Conservation (phyloP, 169 alveolate species). For the Toxoplasma gondii region DNA sequence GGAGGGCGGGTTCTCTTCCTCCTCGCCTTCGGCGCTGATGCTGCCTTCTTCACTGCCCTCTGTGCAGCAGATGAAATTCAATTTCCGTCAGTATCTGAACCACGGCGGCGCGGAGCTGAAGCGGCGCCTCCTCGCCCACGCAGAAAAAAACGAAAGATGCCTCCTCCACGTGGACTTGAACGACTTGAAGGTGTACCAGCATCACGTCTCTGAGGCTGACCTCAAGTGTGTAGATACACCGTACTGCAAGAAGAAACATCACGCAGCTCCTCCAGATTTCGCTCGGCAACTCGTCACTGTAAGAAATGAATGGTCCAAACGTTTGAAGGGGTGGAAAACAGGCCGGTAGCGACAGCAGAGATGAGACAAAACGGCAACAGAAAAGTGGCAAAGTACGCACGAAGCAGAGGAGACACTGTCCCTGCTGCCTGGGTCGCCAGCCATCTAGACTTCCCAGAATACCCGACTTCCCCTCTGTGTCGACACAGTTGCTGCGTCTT, state of each 20-base stretch:
- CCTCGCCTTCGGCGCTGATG: slow-evolving; percentile 13
- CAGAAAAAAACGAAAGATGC: slow-evolving; percentile 48
- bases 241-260: slow-evolving; percentile 58
- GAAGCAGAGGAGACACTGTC: no score
- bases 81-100: slow-evolving; percentile 69
- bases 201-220: slow-evolving; percentile 56
- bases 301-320: background rate
- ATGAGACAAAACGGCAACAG: no score
- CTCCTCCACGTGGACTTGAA: slow-evolving; percentile 52
- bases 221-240: slow-evolving; percentile 68
- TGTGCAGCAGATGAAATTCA: slow-evolving; percentile 49
- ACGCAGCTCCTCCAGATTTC: slow-evolving; percentile 67
- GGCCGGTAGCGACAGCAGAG: background rate
- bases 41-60: slow-evolving; percentile 65
- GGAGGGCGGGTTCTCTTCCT: slow-evolving; percentile 30
- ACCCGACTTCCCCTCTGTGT: no score
- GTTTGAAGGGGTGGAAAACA: background rate
- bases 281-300: slow-evolving; percentile 63
- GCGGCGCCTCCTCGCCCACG: slow-evolving; percentile 60
- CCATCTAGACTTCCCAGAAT: no score
- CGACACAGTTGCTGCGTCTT: no score
- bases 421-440: no score
- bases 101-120: slow-evolving; percentile 60
- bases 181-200: slow-evolving; percentile 62
- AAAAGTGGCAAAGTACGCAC: no score